These are phyloP conservation scores for Talaromyces sp. DNA, from an alignment of 2,329 filamentous ascomycete species.

Conservation along the genomic window DNA sequence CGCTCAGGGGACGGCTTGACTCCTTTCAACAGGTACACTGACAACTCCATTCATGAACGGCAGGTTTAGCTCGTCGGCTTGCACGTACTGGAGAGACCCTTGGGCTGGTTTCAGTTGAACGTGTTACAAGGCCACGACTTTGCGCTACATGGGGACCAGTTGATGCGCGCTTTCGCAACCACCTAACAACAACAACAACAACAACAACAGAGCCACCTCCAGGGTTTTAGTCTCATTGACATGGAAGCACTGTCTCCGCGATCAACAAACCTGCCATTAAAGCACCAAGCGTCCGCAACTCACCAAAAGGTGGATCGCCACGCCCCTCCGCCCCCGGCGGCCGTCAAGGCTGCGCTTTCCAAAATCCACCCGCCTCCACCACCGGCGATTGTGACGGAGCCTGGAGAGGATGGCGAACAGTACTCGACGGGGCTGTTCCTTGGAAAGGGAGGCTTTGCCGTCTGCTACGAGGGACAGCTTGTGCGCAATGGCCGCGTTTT, in stretches of 20 bases:
- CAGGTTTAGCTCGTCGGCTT: neutral
- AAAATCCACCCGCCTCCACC: constrained; percentile 45
- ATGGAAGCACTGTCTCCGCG: constrained; percentile 48
- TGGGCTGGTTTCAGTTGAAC: neutral
- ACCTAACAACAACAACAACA: neutral
- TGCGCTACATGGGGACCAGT: neutral
- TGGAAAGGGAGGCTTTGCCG: constrained; percentile 49
- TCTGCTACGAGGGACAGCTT: constrained; percentile 46
- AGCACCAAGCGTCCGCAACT: constrained; percentile 36
- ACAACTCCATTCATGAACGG: neutral
- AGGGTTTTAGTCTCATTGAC: constrained; percentile 12
- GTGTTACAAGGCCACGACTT: neutral
- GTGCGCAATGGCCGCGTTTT: constrained; percentile 41
- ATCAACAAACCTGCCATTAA: constrained; percentile 44
- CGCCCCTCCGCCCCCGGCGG: constrained; percentile 18
- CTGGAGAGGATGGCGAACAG: constrained; percentile 40
- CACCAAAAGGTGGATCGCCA: constrained; percentile 36
- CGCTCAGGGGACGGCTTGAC: neutral
- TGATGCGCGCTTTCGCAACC: neutral
- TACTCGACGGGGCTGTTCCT: constrained; percentile 44
- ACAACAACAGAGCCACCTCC: neutral
- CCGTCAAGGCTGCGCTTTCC: constrained; percentile 29
- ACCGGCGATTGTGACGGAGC: constrained; percentile 41
- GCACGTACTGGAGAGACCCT: neutral
- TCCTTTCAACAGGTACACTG: neutral